A percentile compares a stretch with the other conserved stretches of the same genome.
These are phyloP conservation scores for Pichia inconspicua DNA, from an alignment of 1,139 yeast genomes.

Conservation along the genomic window DNA sequence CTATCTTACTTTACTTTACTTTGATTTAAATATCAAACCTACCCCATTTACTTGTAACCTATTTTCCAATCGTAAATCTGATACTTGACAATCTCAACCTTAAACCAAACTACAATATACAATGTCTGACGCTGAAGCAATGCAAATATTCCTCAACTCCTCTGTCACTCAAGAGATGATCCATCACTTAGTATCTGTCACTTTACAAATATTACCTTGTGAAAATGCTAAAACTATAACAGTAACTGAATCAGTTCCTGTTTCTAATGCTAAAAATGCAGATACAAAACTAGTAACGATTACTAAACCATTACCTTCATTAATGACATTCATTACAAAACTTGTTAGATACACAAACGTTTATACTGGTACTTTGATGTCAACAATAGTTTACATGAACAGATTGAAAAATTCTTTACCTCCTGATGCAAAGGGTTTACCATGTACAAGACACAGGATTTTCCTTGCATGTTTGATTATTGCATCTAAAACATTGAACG, in stretches of 20 bases:
- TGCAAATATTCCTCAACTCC: slow-evolving; percentile 44
- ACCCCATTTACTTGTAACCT: not conserved
- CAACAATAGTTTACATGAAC: slow-evolving; percentile 61
- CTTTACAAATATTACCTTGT: slow-evolving; percentile 58
- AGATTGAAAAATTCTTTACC: slow-evolving; percentile 55
- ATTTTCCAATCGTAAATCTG: not conserved
- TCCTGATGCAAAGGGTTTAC: slow-evolving; percentile 63
- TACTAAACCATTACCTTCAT: slow-evolving; percentile 49
- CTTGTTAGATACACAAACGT: slow-evolving; percentile 68
- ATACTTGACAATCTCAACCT: too few relatives aligned
- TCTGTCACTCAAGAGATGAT: slow-evolving; percentile 63
- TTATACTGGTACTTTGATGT: slow-evolving; percentile 68
- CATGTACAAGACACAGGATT: slow-evolving; percentile 72
- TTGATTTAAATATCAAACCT: not conserved
- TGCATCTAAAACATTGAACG: slow-evolving; percentile 68
- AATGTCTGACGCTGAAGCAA: slow-evolving; percentile 48
- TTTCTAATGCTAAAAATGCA: slow-evolving; percentile 28
- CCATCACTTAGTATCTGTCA: slow-evolving; percentile 53
- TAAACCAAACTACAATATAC: not conserved
- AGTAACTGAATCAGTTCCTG: slow-evolving; percentile 27
- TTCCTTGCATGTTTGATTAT: slow-evolving; percentile 65
- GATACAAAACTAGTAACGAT: slow-evolving; percentile 18
- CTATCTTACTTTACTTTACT: not conserved
- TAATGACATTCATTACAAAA: slow-evolving; percentile 65
- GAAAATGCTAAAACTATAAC: slow-evolving; percentile 30